Evolutionary conservation across 2,329 filamentous ascomycete species (phyloP).

Genomic region (Periconia sp.): DNA sequence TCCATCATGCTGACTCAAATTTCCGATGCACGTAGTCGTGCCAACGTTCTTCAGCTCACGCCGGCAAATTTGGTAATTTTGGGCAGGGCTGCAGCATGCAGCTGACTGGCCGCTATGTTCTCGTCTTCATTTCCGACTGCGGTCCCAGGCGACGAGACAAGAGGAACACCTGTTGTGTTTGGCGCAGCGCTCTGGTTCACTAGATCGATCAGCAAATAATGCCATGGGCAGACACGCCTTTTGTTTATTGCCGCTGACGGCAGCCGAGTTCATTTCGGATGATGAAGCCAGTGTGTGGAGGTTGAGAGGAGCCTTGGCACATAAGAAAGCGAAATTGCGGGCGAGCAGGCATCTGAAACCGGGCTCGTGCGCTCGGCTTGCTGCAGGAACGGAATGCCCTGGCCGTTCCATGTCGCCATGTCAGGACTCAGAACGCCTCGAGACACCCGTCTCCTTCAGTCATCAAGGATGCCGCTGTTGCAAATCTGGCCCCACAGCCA

Average conservation of each 20-base stretch:
- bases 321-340: constrained; percentile 38
- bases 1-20: constrained; percentile 4
- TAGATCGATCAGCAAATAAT: no score
- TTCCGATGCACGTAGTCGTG: constrained; percentile 4
- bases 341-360: constrained; percentile 34
- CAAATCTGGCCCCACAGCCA: constrained; percentile 30
- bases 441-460: constrained; percentile 25
- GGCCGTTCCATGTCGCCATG: constrained; percentile 17
- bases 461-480: constrained; percentile 33
- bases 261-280: constrained; percentile 22
- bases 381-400: constrained; percentile 33
- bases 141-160: constrained; percentile 11
- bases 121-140: constrained; percentile 33
- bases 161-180: constrained; percentile 3
- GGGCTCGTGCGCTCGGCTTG: constrained; percentile 27
- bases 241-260: constrained; percentile 12
- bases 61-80: constrained; percentile 30
- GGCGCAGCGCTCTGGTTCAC: neutral
- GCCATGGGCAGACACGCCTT: no score
- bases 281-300: constrained; percentile 26
- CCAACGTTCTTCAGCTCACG: neutral
- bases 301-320: constrained; percentile 26
- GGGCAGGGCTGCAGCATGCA: constrained; percentile 17
- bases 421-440: constrained; percentile 8
- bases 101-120: constrained; percentile 23